phyloP scores from a whole-genome alignment of 257 asterid species.

The Salvia miltiorrhiza region DNA sequence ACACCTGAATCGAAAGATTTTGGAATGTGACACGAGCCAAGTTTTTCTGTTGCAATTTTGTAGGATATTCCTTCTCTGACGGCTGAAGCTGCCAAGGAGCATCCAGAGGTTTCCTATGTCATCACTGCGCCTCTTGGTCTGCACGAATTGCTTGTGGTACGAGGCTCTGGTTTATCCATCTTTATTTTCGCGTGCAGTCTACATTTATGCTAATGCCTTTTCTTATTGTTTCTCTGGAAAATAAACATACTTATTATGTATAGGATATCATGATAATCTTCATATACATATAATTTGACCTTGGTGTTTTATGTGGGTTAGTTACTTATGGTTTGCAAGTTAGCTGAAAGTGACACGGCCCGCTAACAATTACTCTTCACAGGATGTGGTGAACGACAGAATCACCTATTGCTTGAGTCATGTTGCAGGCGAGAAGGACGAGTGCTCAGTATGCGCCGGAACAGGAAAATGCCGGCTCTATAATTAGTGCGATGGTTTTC shows the following conservation, averaged over 20 bases:
- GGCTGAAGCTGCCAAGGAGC: conserved; percentile 94
- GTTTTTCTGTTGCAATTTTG: conserved; percentile 13
- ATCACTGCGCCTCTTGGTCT: conserved; percentile 86
- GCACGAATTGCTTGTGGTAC: conserved; percentile 79
- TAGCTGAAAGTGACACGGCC: not conserved
- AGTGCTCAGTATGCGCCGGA: conserved; percentile 90
- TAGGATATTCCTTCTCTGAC: conserved; percentile 90
- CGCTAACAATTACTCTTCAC: conserved; percentile 20
- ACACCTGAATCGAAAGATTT: not conserved
- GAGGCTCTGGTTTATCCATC: conserved; percentile 2
- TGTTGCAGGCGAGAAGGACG: conserved; percentile 73
- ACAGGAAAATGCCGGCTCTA: conserved; percentile 78
- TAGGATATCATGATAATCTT: not conserved
- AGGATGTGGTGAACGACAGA: conserved; percentile 91
- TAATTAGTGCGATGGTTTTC: conserved; percentile 16
- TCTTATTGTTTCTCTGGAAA: not conserved
- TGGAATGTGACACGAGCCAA: not conserved
- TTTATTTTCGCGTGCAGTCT: not conserved
- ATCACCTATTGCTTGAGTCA: conserved; percentile 84
- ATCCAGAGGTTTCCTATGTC: conserved; percentile 76
- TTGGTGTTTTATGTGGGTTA: not conserved
- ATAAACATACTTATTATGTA: not conserved
- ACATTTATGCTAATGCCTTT: not conserved
- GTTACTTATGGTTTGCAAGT: not conserved
- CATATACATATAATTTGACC: not conserved